These are phyloP conservation scores for Macrophomina pseudophaseolina DNA, from an alignment of 2,329 filamentous ascomycete species.

Conservation along the genomic window DNA sequence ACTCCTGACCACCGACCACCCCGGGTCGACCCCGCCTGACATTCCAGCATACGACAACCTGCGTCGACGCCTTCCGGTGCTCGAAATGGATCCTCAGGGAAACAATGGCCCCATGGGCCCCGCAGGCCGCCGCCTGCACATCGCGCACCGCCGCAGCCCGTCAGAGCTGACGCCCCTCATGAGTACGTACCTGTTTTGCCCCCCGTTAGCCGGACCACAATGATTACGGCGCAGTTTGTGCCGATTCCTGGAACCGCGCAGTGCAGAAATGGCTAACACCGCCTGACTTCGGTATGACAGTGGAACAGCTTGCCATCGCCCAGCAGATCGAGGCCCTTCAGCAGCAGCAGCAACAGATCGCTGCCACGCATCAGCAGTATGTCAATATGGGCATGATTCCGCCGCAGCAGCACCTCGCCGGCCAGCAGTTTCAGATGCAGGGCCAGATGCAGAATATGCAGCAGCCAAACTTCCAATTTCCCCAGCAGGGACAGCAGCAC, in stretches of 20 bases:
- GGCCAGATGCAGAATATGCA: constrained; percentile 79
- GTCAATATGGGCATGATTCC: constrained; percentile 96
- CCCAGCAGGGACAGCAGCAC: constrained; percentile 61
- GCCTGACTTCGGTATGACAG: constrained; percentile 51
- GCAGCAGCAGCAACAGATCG: constrained; percentile 97
- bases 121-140: constrained; percentile 88
- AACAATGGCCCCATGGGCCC: constrained; percentile 65
- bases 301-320: constrained; percentile 97
- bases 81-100: constrained; percentile 58
- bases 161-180: constrained; percentile 97
- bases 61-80: constrained; percentile 11
- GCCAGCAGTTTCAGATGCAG: constrained; percentile 50
- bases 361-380: constrained; percentile 95
- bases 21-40: constrained; percentile 23
- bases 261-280: constrained; percentile 33
- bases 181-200: constrained; percentile 69
- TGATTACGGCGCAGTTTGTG: constrained; percentile 24
- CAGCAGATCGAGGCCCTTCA: constrained; percentile 97
- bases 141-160: constrained; percentile 94
- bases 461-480: constrained; percentile 85
- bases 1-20: constrained; percentile 12
- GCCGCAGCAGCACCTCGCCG: constrained; percentile 78
- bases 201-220: constrained; percentile 36
- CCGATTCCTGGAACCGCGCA: background rate
- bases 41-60: constrained; percentile 17